Evolutionary conservation across 495 filamentous ascomycete species (phyloP).

Genomic region (Melanomma pulvis-pyrius): DNA sequence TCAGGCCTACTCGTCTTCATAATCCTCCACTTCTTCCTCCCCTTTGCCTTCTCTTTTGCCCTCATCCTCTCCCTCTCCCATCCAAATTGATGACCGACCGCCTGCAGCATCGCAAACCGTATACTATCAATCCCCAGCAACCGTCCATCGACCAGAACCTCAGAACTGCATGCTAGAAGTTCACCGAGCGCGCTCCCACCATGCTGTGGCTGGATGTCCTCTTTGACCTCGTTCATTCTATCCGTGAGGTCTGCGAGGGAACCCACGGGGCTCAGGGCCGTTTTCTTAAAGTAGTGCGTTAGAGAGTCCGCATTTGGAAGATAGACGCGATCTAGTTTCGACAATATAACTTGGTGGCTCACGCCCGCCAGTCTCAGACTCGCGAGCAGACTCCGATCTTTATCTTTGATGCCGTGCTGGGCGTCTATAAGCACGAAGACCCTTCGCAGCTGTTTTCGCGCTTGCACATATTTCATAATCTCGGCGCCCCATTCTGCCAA

Average conservation of each 20-base stretch:
- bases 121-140: slow-evolving; percentile 43
- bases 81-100: slow-evolving; percentile 38
- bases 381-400: slow-evolving; percentile 66
- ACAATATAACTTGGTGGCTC: slow-evolving; percentile 76
- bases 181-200: slow-evolving; percentile 29
- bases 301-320: slow-evolving; percentile 64
- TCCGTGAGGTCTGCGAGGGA: slow-evolving; percentile 74
- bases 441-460: slow-evolving; percentile 73
- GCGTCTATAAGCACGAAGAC: slow-evolving; percentile 84
- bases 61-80: background rate
- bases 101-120: slow-evolving; percentile 41
- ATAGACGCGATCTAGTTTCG: slow-evolving; percentile 70
- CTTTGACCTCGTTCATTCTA: slow-evolving; percentile 67
- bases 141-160: slow-evolving; percentile 17
- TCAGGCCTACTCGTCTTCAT: background rate
- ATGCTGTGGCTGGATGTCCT: slow-evolving; percentile 5
- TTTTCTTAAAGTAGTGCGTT: slow-evolving; percentile 77
- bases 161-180: slow-evolving; percentile 9
- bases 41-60: background rate
- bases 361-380: slow-evolving; percentile 65
- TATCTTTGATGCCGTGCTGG: slow-evolving; percentile 74
- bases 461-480: slow-evolving; percentile 79
- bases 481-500: slow-evolving; percentile 78
- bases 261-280: slow-evolving; percentile 74
- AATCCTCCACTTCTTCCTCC: background rate